Evolutionary conservation across 352 stramenopile species (phyloP).

Genomic region (Phytophthora agathidicida): DNA sequence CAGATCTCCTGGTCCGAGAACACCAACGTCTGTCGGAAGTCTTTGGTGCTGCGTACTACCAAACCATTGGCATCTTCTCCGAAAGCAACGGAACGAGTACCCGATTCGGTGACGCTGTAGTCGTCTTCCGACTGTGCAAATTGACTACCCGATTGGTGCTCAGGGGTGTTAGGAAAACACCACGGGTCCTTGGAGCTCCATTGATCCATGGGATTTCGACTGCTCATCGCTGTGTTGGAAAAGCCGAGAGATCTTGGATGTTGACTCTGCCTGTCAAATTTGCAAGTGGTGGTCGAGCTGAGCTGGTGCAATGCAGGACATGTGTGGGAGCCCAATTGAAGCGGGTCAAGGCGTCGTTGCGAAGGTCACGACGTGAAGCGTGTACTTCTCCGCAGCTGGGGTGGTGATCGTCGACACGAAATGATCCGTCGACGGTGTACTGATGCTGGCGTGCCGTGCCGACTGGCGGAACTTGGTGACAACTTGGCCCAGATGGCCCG

Average conservation of each 20-base stretch:
- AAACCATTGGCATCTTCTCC: slow-evolving; percentile 29
- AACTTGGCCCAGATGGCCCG: slow-evolving; percentile 19
- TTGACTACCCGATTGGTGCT: slow-evolving; percentile 20
- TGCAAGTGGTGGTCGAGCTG: slow-evolving; percentile 23
- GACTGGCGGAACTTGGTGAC: slow-evolving; percentile 17
- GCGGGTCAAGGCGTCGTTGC: not conserved
- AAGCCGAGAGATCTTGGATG: not conserved
- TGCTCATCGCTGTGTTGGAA: slow-evolving; percentile 22
- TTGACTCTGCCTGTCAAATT: slow-evolving; percentile 13
- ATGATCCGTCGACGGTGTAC: slow-evolving; percentile 17
- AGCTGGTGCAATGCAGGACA: slow-evolving; percentile 5
- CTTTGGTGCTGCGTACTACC: slow-evolving; percentile 24
- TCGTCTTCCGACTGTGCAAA: slow-evolving; percentile 20
- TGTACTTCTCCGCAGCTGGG: not conserved
- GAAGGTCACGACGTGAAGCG: slow-evolving; percentile 3
- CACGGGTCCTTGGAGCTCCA: slow-evolving; percentile 10
- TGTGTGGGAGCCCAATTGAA: slow-evolving; percentile 22
- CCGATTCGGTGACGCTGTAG: slow-evolving; percentile 19
- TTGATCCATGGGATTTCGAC: slow-evolving; percentile 9
- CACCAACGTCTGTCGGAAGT: slow-evolving; percentile 37
- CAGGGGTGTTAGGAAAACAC: slow-evolving; percentile 6
- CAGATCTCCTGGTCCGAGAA: slow-evolving; percentile 64
- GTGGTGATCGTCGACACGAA: slow-evolving; percentile 19
- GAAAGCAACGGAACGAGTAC: slow-evolving; percentile 23
- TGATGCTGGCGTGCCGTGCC: slow-evolving; percentile 23